These are phyloP conservation scores for Scheffersomyces lignosus DNA, from an alignment of 805 yeast genomes.

Conservation along the genomic window DNA sequence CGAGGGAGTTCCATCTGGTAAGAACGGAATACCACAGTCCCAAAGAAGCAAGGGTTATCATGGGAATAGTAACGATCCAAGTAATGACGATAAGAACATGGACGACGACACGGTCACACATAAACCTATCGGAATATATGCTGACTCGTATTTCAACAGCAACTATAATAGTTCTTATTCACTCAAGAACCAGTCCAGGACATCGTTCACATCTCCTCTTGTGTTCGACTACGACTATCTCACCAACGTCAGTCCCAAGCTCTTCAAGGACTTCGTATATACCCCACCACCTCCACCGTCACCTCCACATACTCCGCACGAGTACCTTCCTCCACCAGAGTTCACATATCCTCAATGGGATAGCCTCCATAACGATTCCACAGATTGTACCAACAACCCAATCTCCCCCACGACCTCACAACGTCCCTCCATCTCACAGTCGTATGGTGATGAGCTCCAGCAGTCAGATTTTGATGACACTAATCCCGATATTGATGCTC, in stretches of 20 bases:
- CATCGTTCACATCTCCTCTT: slow-evolving; percentile 27
- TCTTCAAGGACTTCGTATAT: slow-evolving; percentile 37
- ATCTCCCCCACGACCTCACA: slow-evolving; percentile 16
- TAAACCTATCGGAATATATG: slow-evolving; percentile 4
- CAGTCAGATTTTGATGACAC: slow-evolving; percentile 1
- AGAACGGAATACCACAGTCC: not conserved
- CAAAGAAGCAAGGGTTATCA: not conserved
- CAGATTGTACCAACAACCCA: not conserved
- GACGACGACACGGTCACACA: slow-evolving; percentile 1
- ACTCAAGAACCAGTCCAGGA: not conserved
- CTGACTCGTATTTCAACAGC: not conserved
- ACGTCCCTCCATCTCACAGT: slow-evolving; percentile 8
- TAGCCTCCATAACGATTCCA: slow-evolving; percentile 6
- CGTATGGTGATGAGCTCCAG: not conserved
- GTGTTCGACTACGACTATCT: slow-evolving; percentile 44
- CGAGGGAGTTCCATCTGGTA: slow-evolving; percentile 3
- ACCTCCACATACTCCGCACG: slow-evolving; percentile 5
- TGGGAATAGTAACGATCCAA: not conserved
- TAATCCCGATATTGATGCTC: slow-evolving; percentile 6
- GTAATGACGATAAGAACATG: slow-evolving; percentile 1
- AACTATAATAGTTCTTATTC: not conserved
- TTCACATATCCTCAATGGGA: slow-evolving; percentile 23
- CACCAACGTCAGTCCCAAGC: slow-evolving; percentile 33
- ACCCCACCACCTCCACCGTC: slow-evolving; percentile 34
- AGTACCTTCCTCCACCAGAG: slow-evolving; percentile 16